Conservation (phyloP, 2,329 filamentous ascomycete species). For the Calonectria fujianensis region DNA sequence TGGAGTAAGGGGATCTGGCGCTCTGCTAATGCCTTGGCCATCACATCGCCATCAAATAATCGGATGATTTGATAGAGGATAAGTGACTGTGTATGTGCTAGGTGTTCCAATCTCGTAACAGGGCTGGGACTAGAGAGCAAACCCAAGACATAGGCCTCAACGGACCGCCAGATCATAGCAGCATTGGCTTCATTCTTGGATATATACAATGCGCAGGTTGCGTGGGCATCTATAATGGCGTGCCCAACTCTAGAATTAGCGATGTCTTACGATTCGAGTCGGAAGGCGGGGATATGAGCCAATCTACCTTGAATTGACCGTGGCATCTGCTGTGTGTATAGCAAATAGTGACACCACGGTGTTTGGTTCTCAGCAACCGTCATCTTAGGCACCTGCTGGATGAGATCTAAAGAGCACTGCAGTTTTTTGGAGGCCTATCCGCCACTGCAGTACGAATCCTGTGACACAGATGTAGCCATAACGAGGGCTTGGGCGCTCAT, state of each 20-base stretch:
- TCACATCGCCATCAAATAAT: not conserved
- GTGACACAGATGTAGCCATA: not conserved
- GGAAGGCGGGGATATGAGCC: not conserved
- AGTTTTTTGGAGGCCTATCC: not conserved
- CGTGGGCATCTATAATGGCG: not conserved
- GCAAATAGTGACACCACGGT: not conserved
- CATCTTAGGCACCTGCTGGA: not conserved
- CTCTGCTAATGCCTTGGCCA: not conserved
- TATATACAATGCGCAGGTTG: not conserved
- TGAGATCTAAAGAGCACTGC: not conserved
- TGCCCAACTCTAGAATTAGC: not conserved
- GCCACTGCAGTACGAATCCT: not conserved
- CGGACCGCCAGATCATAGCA: not conserved
- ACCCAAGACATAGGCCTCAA: not conserved
- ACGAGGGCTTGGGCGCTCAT: not conserved
- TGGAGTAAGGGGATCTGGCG: not conserved
- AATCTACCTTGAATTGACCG: not conserved
- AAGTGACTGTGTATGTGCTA: not conserved
- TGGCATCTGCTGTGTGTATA: not conserved
- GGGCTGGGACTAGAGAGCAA: not conserved
- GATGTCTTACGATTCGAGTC: not conserved
- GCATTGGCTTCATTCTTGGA: not conserved
- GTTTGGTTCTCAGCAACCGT: constrained; percentile 1
- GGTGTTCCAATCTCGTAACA: not conserved
- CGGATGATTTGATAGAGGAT: not conserved